Evolutionary conservation across 2,329 filamentous ascomycete species (phyloP), one percentile per base, ranked within the genome.

Genomic region (Botrytis medusae): DNA sequence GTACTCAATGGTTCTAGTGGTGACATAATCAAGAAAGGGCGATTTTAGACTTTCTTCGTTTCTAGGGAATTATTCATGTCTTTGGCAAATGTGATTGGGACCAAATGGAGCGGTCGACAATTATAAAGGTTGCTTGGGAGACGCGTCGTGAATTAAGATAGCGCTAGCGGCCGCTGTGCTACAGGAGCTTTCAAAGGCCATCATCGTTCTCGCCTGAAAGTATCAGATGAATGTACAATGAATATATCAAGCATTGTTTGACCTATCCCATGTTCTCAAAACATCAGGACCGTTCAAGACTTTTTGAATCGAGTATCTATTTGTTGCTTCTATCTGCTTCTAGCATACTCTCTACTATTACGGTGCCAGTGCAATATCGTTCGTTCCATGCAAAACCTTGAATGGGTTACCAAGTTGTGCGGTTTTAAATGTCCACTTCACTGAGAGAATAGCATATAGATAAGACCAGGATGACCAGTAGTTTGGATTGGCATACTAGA

Each of bases 101-200:
- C 32, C 20, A 48, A 44, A 60, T 37, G 18, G 29, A 42, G 25
- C 29, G 37, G n/a, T 54, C 8, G 18, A 64, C 46, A 18, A 34
- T 54, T 54, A 20, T 54, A 44, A 14, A 48, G 18, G 60, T 54
- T 71, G 69, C 69, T 71, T 59, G 44, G 57, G 69, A 63, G 69
- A 71, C 69, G 69, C 69, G 69, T 51, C 51, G 18, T 69, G 9
- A 29, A 69, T 57, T 69, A 44, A 69, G 57, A 59, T 44, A 59
- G 18, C 65, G 37, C 65, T 69, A 69, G 48, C 65, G 65, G 65
- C 65, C 65, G 65, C 65, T 57, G n/a, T n/a, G 25, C 10, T 25
- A 25, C 65, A 54, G 37, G 48, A 48, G 20, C n/a, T 68, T 29
- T 16, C 59, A 25, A 61, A 61, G 34, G 34, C 16, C 46, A 16